These are phyloP conservation scores for Carex littledalei DNA, from an alignment of 176 grass and related monocot species.

Conservation along the genomic window DNA sequence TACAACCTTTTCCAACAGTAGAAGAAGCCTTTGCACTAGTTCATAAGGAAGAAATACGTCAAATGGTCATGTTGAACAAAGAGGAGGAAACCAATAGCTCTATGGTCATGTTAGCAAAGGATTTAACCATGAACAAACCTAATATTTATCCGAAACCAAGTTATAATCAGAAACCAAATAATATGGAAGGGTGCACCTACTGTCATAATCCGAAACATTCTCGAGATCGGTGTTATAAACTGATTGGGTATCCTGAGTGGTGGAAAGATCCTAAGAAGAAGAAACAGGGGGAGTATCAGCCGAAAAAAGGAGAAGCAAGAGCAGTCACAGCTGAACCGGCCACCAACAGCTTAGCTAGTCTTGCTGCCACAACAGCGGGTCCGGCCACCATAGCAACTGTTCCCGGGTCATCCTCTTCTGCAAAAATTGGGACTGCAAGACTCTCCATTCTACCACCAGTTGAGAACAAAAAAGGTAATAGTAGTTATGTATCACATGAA, in stretches of 20 bases:
- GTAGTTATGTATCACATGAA: not conserved
- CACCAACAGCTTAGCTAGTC: too few species aligned
- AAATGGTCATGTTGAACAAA: not conserved
- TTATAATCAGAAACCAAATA: not conserved
- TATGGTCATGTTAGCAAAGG: not conserved
- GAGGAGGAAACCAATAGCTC: not conserved
- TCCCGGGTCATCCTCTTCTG: too few species aligned
- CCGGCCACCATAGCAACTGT: too few species aligned
- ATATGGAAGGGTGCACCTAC: not conserved
- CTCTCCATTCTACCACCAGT: not conserved
- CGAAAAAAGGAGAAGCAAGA: not conserved
- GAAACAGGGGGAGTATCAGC: not conserved
- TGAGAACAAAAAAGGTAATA: not conserved
- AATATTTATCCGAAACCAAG: too few species aligned
- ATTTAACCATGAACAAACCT: not conserved
- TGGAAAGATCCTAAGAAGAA: not conserved
- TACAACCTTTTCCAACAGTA: not conserved
- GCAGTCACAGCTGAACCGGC: not conserved
- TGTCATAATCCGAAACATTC: not conserved
- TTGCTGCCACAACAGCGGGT: too few species aligned
- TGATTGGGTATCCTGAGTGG: not conserved
- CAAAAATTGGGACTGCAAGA: too few species aligned
- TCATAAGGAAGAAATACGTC: not conserved
- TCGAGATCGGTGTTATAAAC: not conserved
- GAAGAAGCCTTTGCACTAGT: not conserved